A percentile compares a stretch with the other conserved stretches of the same genome.
Evolutionary conservation across 2,329 filamentous ascomycete genomes (phyloP).

Genomic region (Pestalotiopsis sp.): DNA sequence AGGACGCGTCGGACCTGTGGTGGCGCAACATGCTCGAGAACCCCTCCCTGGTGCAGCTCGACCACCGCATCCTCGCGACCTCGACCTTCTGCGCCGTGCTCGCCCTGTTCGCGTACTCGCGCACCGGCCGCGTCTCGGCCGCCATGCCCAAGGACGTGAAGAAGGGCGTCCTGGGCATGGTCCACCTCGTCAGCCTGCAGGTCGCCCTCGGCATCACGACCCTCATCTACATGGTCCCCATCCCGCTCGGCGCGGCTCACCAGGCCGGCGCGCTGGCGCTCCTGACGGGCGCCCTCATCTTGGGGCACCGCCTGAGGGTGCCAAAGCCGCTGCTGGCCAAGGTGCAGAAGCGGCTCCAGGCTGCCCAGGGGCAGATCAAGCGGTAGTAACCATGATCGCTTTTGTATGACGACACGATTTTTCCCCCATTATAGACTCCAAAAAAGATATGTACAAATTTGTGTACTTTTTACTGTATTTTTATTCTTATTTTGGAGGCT

Average conservation of each 20-base stretch:
- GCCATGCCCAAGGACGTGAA: constrained; percentile 65
- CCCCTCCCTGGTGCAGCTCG: constrained; percentile 90
- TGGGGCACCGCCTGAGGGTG: constrained; percentile 78
- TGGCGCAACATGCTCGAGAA: constrained; percentile 99
- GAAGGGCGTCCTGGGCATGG: constrained; percentile 75
- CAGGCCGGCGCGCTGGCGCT: constrained; percentile 89
- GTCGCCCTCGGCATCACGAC: constrained; percentile 87
- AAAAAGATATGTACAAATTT: constrained; percentile 3
- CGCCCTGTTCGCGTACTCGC: constrained; percentile 78
- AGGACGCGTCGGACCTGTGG: constrained; percentile 81
- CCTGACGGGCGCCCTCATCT: constrained; percentile 77
- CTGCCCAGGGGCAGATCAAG: background rate
- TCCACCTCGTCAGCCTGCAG: constrained; percentile 82
- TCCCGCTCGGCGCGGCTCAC: constrained; percentile 84
- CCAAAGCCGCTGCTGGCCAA: constrained; percentile 66
- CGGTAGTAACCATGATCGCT: background rate
- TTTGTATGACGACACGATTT: background rate
- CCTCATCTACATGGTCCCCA: constrained; percentile 91
- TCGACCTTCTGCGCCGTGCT: constrained; percentile 85
- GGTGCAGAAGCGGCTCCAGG: constrained; percentile 51
- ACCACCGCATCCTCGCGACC: constrained; percentile 90
- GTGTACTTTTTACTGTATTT: constrained; percentile 13
- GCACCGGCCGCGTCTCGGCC: constrained; percentile 60
- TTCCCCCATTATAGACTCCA: background rate
- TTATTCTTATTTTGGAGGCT: background rate